These are phyloP conservation scores for Pichia sporocuriosa DNA, from an alignment of 805 yeast genomes.

Conservation along the genomic window DNA sequence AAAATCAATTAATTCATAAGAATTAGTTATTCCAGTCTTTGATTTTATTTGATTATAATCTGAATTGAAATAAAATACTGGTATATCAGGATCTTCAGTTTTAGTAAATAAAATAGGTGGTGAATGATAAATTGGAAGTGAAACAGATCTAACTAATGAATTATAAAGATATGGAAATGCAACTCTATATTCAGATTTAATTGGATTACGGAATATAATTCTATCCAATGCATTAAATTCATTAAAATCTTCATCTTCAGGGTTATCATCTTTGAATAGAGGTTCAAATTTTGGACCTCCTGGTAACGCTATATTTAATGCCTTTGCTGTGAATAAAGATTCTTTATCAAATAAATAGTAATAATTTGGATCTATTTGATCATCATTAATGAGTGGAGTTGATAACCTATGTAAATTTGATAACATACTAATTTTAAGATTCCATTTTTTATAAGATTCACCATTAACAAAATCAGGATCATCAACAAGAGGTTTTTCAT, in stretches of 20 bases:
- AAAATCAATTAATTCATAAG: conserved; percentile 12
- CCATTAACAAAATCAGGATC: conserved; percentile 56
- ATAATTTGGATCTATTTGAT: conserved; percentile 50
- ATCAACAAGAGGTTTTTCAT: conserved; percentile 64
- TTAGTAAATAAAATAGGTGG: conserved; percentile 49
- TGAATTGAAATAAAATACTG: conserved; percentile 52
- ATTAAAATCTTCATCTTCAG: conserved; percentile 67
- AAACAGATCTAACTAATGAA: conserved; percentile 62
- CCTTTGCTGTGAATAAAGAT: conserved; percentile 85
- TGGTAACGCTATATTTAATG: conserved; percentile 78
- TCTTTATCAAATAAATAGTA: conserved; percentile 69
- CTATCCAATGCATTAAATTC: conserved; percentile 89
- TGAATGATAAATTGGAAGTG: conserved; percentile 54
- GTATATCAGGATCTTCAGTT: conserved; percentile 41
- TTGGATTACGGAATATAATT: conserved; percentile 69
- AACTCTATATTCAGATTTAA: conserved; percentile 76
- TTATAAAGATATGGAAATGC: conserved; percentile 86
- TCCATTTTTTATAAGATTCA: conserved; percentile 71
- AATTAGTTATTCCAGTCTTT: conserved; percentile 16
- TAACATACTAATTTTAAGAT: conserved; percentile 53
- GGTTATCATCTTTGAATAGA: conserved; percentile 55
- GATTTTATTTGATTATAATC: conserved; percentile 49
- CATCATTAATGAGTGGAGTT: conserved; percentile 56
- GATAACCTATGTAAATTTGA: conserved; percentile 60
- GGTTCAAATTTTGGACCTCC: conserved; percentile 98